phyloP scores from a whole-genome alignment of 2,329 filamentous ascomycete genomes.

The Colletotrichum sp. region DNA sequence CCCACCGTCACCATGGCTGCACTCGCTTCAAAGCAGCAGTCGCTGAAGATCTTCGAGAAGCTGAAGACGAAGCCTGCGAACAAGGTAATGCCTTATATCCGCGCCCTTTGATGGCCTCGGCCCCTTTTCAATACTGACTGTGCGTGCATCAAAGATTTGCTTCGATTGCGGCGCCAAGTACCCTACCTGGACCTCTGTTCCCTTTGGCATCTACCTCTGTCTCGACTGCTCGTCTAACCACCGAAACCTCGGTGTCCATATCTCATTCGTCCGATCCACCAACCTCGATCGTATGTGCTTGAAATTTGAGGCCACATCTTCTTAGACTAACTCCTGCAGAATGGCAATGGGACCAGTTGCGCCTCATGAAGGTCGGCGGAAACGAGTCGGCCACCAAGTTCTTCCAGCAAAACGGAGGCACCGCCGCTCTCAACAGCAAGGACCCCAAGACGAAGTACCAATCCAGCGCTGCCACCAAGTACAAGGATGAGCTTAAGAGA shows the following conservation, averaged over 20 bases:
- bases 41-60: slow-evolving; percentile 97
- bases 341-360: slow-evolving; percentile 99
- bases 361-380: slow-evolving; percentile 96
- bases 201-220: slow-evolving; percentile 96
- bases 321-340: slow-evolving; percentile 49
- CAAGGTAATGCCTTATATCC: slow-evolving; percentile 66
- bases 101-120: slow-evolving; percentile 8
- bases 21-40: slow-evolving; percentile 89
- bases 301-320: background rate
- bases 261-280: slow-evolving; percentile 97
- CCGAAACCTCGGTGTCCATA: slow-evolving; percentile 96
- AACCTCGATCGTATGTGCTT: slow-evolving; percentile 89
- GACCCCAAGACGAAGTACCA: slow-evolving; percentile 97
- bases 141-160: slow-evolving; percentile 71
- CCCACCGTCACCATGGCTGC: slow-evolving; percentile 59
- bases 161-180: slow-evolving; percentile 99
- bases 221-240: slow-evolving; percentile 98
- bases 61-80: slow-evolving; percentile 93
- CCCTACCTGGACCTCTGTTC: slow-evolving; percentile 97
- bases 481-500: slow-evolving; percentile 95
- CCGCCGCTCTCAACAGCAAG: slow-evolving; percentile 92
- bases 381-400: slow-evolving; percentile 98
- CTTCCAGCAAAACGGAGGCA: slow-evolving; percentile 96
- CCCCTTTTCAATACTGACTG: slow-evolving; percentile 22
- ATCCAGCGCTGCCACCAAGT: slow-evolving; percentile 90